Evolutionary conservation across 495 filamentous ascomycete genomes (phyloP), one percentile per base, ranked within the genome.

Genomic region (Massariosphaeria phaeospora): DNA sequence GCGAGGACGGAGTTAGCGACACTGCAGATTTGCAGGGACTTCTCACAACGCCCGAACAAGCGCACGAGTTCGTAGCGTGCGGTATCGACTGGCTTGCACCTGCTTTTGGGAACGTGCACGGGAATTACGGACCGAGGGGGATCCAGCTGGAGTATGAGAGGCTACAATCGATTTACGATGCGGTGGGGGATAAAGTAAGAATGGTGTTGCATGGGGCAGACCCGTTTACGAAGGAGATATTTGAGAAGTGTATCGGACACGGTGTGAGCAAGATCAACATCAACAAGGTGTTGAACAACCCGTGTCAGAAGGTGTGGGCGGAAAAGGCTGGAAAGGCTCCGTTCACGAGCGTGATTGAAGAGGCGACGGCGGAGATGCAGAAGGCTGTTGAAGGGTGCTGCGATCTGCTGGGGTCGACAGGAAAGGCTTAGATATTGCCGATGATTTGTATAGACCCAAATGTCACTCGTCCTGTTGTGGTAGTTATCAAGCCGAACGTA

Each of bases 21-120:
- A 55, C 52, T 74, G 89, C 88, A 1, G 86, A 88, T 59, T 66
- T 91, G 20, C 84, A 86, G 66, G 86, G 78, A 0, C 51, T 90
- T 43, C 63, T 91, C 61, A 94, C 88, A n/a, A 89, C 82, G 0
- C 80, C 84, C 0, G 85, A 87, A 66, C 80, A 91, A 68, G 85
- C 84, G 33, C 70, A 79, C 65, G 80, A 86, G 68, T 91, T 91
- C 68, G 84, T 88, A 0, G 76, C 74, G 9, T 88, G 85, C 23
- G 88, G 88, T 83, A 81, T 86, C 42, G 85, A 89, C 25, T 69
- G 85, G 81, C 68, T 91, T 13, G 88, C 87, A 10, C 88, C 88
- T 0, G 85, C 86, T 8, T 91, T 94, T 68, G 88, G 87, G 2
- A 91, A 91, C 66, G 84, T 94, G 31, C 87, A 91, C 72, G 88